Base-by-base conservation (phyloP, 1,284 basidiomycete genomes). In the Sphaerobolus stellatus region DNA sequence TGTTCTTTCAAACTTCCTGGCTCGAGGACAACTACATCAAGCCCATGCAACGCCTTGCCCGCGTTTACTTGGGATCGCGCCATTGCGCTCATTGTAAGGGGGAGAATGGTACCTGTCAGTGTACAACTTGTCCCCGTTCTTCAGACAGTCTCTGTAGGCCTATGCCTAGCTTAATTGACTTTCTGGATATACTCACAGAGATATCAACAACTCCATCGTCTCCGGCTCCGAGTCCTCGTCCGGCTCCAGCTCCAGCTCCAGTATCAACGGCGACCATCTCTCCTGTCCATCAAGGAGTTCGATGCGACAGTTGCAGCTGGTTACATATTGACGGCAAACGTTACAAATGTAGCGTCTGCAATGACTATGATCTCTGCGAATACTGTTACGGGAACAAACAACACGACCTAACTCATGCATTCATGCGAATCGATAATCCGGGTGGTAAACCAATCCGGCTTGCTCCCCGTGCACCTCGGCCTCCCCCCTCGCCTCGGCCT, bases 321-420 rank as follows among this genome's bases (percentile, higher is more conserved):
- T 44, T 25, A 7, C 28, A 30, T 8, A 59, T 61, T 16, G 44
- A 57, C 3, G 36, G 36, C 36, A 22, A 7, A 7, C 36, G 36
- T 16, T 38, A n/a, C 36, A 38, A 38, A 22, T 38, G 36, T 22
- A 38, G 36, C n/a, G 3, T 38, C 5, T 38, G 36, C 36, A 7
- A 38, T 22, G 36, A 38, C 36, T 38, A 38, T 38, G 36, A 38
- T 22, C 36, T 38, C n/a, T 38, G 36, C 36, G 36, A 38, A 38
- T n/a, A 16, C 3, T 38, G 36, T 22, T 38, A 38, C 7, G 22
- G n/a, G 5, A 38, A 22, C 36, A 38, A 38, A n/a, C n/a, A n/a
- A 16, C 36, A 38, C 22, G n/a, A n/a, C n/a, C 36, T 38, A 16
- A n/a, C 36, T 4, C 36, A 38, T 38, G 7, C n/a, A n/a, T 38